Evolutionary conservation across 192 early-diverging fungal genomes (phyloP).

Genomic region (Backusella morwellensis): DNA sequence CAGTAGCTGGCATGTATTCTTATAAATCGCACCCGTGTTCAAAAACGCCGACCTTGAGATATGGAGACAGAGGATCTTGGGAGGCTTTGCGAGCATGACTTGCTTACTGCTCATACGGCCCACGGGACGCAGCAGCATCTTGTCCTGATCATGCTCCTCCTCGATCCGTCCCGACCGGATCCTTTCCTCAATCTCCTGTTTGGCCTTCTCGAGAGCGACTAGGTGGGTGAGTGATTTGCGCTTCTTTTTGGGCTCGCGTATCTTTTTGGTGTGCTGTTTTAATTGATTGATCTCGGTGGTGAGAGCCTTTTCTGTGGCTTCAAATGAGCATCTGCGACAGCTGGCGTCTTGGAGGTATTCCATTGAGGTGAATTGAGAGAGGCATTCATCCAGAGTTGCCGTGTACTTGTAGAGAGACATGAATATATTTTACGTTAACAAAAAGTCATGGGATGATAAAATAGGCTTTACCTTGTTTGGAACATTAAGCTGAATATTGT

Average conservation of each 20-base stretch:
- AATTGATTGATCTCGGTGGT: conserved; percentile 35
- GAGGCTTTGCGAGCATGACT: conserved; percentile 76
- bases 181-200: conserved; percentile 17
- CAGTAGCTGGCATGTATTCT: conserved; percentile 80
- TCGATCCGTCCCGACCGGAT: conserved; percentile 11
- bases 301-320: conserved; percentile 40
- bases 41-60: conserved; percentile 79
- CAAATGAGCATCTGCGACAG: conserved; percentile 64
- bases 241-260: conserved; percentile 14
- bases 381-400: conserved; percentile 48
- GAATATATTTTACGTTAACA: no score
- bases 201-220: conserved; percentile 11
- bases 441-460: neutral
- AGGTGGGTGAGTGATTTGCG: conserved; percentile 16
- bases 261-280: conserved; percentile 14
- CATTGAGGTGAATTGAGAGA: conserved; percentile 53
- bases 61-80: conserved; percentile 77
- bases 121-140: conserved; percentile 18
- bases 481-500: conserved; percentile 71
- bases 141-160: conserved; percentile 34
- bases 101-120: conserved; percentile 68
- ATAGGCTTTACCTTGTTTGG: conserved; percentile 39
- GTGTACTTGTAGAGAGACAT: conserved; percentile 19
- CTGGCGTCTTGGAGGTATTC: conserved; percentile 65
- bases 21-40: conserved; percentile 68